These are phyloP conservation scores for Clavispora santaluciae DNA, from an alignment of 805 yeast genomes.

Conservation along the genomic window DNA sequence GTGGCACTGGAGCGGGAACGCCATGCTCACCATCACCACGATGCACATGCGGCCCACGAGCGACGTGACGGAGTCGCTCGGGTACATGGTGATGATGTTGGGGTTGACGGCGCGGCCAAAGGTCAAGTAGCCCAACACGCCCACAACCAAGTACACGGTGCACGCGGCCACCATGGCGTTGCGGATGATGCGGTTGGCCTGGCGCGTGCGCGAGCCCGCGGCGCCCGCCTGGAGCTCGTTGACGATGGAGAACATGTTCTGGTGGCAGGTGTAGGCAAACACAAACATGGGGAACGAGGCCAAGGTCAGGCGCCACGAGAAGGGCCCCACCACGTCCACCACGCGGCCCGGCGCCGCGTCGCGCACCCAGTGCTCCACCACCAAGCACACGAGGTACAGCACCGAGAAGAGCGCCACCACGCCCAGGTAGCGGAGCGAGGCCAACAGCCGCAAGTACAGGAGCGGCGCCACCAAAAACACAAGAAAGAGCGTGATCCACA, in stretches of 20 bases:
- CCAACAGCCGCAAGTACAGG: slow-evolving; percentile 56
- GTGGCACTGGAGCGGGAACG: slow-evolving; percentile 76
- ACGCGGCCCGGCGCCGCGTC: slow-evolving; percentile 7
- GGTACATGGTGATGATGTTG: slow-evolving; percentile 66
- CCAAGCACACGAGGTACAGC: slow-evolving; percentile 53
- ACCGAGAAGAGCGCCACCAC: slow-evolving; percentile 66
- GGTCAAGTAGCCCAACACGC: slow-evolving; percentile 68
- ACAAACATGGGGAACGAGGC: slow-evolving; percentile 70
- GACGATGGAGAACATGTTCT: slow-evolving; percentile 72
- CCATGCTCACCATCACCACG: slow-evolving; percentile 67
- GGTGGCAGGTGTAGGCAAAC: slow-evolving; percentile 79
- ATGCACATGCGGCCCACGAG: slow-evolving; percentile 56
- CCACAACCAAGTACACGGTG: slow-evolving; percentile 56
- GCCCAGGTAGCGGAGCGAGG: slow-evolving; percentile 66
- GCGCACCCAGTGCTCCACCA: slow-evolving; percentile 44
- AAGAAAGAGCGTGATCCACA: slow-evolving; percentile 53
- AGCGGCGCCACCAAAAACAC: slow-evolving; percentile 56
- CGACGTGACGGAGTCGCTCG: slow-evolving; percentile 45
- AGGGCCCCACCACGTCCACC: slow-evolving; percentile 36
- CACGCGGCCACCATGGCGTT: slow-evolving; percentile 56
- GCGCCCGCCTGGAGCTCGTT: slow-evolving; percentile 53
- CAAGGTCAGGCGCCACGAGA: slow-evolving; percentile 35
- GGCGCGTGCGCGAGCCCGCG: slow-evolving; percentile 38
- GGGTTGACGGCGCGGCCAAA: slow-evolving; percentile 78
- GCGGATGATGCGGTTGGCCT: slow-evolving; percentile 45